These are phyloP conservation scores for Phyllosticta paracitricarpa DNA, from an alignment of 2,329 filamentous ascomycete species.

Conservation along the genomic window DNA sequence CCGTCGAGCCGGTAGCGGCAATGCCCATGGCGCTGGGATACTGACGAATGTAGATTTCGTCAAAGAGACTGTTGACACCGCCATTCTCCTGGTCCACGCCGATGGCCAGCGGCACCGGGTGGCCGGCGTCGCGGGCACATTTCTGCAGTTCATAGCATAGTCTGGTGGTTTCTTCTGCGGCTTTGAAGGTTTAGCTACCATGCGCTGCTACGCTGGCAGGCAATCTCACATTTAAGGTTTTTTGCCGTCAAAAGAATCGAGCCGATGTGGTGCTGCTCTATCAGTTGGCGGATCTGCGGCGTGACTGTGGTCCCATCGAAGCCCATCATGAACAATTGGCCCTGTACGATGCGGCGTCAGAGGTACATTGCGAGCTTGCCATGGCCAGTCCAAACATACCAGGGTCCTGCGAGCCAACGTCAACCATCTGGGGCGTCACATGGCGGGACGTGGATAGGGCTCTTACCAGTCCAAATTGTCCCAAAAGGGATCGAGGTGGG, in stretches of 20 bases:
- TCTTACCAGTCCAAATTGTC: conserved; percentile 66
- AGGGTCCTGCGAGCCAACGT: conserved; percentile 33
- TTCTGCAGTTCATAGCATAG: conserved; percentile 87
- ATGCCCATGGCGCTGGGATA: conserved; percentile 96
- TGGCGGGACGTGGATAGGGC: conserved; percentile 17
- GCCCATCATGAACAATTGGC: conserved; percentile 72
- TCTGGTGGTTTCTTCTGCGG: conserved; percentile 78
- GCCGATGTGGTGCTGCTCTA: conserved; percentile 77
- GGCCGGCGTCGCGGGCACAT: conserved; percentile 81
- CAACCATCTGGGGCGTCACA: conserved; percentile 21
- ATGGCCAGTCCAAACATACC: conserved; percentile 20
- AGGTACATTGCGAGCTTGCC: not conserved
- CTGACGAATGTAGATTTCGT: conserved; percentile 90
- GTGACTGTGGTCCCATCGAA: conserved; percentile 80
- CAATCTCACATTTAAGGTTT: conserved; percentile 66
- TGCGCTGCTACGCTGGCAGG: not conserved
- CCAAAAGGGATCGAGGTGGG: conserved; percentile 47
- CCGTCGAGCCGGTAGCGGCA: conserved; percentile 77
- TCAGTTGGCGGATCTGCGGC: conserved; percentile 69
- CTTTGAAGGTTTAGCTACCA: conserved; percentile 40
- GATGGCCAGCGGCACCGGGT: conserved; percentile 80
- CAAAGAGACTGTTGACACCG: conserved; percentile 91
- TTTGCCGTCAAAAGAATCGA: conserved; percentile 78
- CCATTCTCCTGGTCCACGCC: conserved; percentile 96
- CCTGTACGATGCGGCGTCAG: conserved; percentile 34